Evolutionary conservation across 768 basidiomycete species (phyloP).

Genomic region (Pleurotus sapidus): DNA sequence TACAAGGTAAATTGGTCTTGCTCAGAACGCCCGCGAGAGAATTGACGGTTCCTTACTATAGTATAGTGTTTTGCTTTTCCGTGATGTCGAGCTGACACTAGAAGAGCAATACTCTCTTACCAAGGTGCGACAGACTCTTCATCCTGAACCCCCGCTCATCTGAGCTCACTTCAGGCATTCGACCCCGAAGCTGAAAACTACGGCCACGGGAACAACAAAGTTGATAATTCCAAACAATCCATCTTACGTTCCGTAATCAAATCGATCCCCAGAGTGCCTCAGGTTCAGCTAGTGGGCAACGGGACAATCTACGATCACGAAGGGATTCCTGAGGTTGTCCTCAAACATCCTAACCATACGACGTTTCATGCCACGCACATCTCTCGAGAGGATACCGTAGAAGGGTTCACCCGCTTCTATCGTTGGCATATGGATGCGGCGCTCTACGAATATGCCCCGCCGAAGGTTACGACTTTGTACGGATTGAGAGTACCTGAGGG

Average conservation of each 20-base stretch:
- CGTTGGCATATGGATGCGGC: constrained; percentile 94
- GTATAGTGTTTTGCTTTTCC: constrained; percentile 47
- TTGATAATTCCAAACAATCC: constrained; percentile 65
- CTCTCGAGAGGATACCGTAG: constrained; percentile 63
- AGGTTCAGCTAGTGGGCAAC: constrained; percentile 92
- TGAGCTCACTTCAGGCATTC: constrained; percentile 55
- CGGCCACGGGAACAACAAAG: constrained; percentile 90
- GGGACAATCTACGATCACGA: constrained; percentile 79
- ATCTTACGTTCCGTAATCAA: constrained; percentile 88
- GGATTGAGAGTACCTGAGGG: constrained; percentile 73
- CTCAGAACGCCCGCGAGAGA: neutral
- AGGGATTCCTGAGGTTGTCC: constrained; percentile 71
- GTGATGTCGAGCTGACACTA: constrained; percentile 63
- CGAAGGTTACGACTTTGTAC: constrained; percentile 83
- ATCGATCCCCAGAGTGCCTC: constrained; percentile 83
- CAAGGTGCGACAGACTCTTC: constrained; percentile 45
- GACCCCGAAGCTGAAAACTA: constrained; percentile 62
- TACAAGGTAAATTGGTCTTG: constrained; percentile 57
- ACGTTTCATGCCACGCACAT: constrained; percentile 85
- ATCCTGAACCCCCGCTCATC: neutral
- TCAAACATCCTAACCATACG: constrained; percentile 84
- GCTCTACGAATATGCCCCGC: constrained; percentile 71
- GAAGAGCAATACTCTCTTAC: constrained; percentile 85
- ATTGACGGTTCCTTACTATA: neutral
- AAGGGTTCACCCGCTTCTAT: constrained; percentile 82